A percentile compares a stretch with the other conserved stretches of the same genome.
Evolutionary conservation across 352 stramenopile genomes (phyloP).

Genomic region (Globisporangium alternatum): DNA sequence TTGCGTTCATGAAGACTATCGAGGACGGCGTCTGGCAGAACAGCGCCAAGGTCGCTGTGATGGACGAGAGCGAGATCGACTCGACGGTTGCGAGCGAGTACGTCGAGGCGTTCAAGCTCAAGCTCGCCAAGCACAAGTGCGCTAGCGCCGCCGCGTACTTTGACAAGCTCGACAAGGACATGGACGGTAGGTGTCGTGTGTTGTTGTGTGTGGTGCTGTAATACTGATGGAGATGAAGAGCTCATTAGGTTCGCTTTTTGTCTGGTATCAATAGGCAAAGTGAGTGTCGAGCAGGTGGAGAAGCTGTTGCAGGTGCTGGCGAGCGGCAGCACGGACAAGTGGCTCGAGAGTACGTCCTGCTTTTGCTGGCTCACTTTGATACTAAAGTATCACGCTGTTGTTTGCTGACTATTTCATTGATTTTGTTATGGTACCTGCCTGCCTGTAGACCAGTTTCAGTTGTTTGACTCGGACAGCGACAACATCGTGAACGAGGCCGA

Average conservation of each 20-base stretch:
- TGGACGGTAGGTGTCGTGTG: slow-evolving; percentile 38
- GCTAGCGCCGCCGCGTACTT: slow-evolving; percentile 35
- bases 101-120: slow-evolving; percentile 56
- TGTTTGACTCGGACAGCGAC: slow-evolving; percentile 56
- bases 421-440: neutral
- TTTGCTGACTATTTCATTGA: neutral
- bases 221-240: neutral
- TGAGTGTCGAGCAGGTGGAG: slow-evolving; percentile 39
- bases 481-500: slow-evolving; percentile 51
- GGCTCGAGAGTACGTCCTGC: slow-evolving; percentile 34
- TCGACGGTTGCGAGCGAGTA: slow-evolving; percentile 27
- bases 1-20: slow-evolving; percentile 35
- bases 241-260: neutral
- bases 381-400: neutral
- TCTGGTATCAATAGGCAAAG: slow-evolving; percentile 27
- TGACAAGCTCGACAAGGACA: slow-evolving; percentile 58
- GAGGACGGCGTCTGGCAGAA: slow-evolving; percentile 41
- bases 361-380: neutral
- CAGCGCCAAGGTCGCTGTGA: slow-evolving; percentile 31
- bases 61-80: slow-evolving; percentile 32
- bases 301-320: slow-evolving; percentile 36
- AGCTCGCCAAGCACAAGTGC: slow-evolving; percentile 62
- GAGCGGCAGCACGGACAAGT: slow-evolving; percentile 36
- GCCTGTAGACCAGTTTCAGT: slow-evolving; percentile 48
- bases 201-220: neutral